phyloP scores from a whole-genome alignment of 225 moss, liverwort and hornwort species.

The Anthoceros angustus region DNA sequence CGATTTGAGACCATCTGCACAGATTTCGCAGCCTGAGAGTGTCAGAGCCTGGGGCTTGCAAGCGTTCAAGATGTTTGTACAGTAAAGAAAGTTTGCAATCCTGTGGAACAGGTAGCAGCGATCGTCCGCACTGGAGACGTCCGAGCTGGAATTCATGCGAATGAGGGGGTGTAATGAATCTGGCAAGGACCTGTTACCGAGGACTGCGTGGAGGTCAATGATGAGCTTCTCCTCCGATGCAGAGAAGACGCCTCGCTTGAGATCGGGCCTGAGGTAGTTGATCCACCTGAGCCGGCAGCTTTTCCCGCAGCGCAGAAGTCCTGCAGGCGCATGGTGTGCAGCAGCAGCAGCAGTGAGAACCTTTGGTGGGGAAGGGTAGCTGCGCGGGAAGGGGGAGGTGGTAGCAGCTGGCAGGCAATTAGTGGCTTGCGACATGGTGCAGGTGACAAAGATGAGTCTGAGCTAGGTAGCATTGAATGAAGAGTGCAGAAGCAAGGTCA shows the following conservation, averaged over 20 bases:
- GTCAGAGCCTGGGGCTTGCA: background rate
- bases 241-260: conserved; percentile 88
- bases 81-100: too few species aligned
- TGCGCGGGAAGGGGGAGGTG: too few species aligned
- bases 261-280: conserved; percentile 84
- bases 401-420: too few species aligned
- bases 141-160: background rate
- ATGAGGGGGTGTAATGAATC: background rate
- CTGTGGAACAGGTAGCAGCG: background rate
- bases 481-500: too few species aligned
- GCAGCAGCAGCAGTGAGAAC: background rate
- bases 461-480: too few species aligned
- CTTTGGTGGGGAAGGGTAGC: too few species aligned
- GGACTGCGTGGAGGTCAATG: conserved; percentile 81
- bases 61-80: background rate
- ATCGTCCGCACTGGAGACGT: background rate
- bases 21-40: background rate
- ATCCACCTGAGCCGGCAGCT: conserved; percentile 97
- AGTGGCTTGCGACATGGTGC: too few species aligned
- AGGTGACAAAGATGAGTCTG: too few species aligned
- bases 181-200: conserved; percentile 68
- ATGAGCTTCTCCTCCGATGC: conserved; percentile 66
- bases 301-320: conserved; percentile 85
- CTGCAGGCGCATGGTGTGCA: conserved; percentile 14
- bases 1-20: conserved; percentile 91